Evolutionary conservation across 129 eudicot species (phyloP).

Genomic region (Apium graveolens): DNA sequence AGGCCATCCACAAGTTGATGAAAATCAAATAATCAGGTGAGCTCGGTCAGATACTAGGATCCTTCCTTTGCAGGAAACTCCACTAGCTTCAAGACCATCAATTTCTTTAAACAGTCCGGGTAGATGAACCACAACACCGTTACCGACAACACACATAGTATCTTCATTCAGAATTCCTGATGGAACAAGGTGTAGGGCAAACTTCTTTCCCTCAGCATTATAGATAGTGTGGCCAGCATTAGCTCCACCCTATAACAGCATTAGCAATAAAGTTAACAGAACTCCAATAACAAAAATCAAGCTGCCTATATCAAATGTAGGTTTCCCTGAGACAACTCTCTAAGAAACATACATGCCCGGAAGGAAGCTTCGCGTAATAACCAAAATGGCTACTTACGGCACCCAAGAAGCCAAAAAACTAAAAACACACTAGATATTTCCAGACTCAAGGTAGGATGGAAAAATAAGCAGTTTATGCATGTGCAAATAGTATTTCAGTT

Average conservation of each 20-base stretch:
- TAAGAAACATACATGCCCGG: background rate
- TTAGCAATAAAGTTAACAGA: background rate
- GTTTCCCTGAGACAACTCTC: background rate
- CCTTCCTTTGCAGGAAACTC: constrained; percentile 77
- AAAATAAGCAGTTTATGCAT: background rate
- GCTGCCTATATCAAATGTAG: background rate
- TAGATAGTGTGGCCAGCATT: constrained; percentile 99
- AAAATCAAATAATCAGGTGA: constrained; percentile 78
- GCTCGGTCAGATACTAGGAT: constrained; percentile 91
- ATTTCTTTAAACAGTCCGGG: constrained; percentile 88
- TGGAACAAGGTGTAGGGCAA: constrained; percentile 97
- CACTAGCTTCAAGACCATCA: constrained; percentile 81
- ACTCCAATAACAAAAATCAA: background rate
- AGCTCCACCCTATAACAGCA: constrained; percentile 79
- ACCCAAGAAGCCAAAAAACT: background rate
- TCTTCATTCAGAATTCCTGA: constrained; percentile 93
- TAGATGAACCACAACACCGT: constrained; percentile 93
- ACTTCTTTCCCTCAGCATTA: constrained; percentile 90
- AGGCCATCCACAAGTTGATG: constrained; percentile 92
- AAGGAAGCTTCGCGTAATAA: background rate
- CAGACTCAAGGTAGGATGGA: background rate
- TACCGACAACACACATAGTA: constrained; percentile 84
- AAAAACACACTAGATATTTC: background rate
- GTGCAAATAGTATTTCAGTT: background rate
- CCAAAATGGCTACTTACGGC: background rate